Evolutionary conservation across 2,329 filamentous ascomycete genomes (phyloP), one percentile per base, ranked within the genome.

Genomic region (Monosporascus sp.): DNA sequence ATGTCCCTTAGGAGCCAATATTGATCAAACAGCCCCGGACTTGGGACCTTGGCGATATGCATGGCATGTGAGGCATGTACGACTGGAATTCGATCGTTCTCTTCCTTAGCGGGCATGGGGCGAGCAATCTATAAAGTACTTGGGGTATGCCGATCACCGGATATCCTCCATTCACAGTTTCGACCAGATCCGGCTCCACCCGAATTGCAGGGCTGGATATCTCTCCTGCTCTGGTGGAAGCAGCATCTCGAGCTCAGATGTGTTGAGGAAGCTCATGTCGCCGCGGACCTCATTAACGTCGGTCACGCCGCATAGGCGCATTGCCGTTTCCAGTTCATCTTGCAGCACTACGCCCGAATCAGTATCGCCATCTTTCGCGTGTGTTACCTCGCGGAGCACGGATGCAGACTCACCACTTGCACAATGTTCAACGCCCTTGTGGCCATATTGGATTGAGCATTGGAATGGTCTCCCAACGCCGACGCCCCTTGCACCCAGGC

Each of bases 381-480:
- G 27, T 31, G 27, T 31, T 31, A 31, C 27, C 27, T 31, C 9
- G 27, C 27, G 27, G 24, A 17, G 22, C 25, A n/a, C 20, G 22
- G n/a, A 18, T 5, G n/a, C 24, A 17, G 18, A 73, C 76, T 72
- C 63, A 80, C 77, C 78, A 47, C 79, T 74, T 11, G 81, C 66
- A 47, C 76, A 74, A 55, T 78, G 73, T 68, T 77, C 70, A n/a
- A 81, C 66, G 54, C 84, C 75, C 57, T 85, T 75, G 54, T 74
- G 73, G 1, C 84, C 85, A 59, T 87, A 88, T 17, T 77, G 80
- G 54, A 86, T 61, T 2, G 79, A 78, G 60, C 78, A 87, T 43
- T 87, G 58, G 51, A 84, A 80, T 0, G 81, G 81, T 18, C 85
- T 70, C 0, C 85, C 85, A 9, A 89, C 69, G 0, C 84, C 84